Base-by-base conservation (phyloP, 2,329 filamentous ascomycete genomes). In the Xylaria sp. region DNA sequence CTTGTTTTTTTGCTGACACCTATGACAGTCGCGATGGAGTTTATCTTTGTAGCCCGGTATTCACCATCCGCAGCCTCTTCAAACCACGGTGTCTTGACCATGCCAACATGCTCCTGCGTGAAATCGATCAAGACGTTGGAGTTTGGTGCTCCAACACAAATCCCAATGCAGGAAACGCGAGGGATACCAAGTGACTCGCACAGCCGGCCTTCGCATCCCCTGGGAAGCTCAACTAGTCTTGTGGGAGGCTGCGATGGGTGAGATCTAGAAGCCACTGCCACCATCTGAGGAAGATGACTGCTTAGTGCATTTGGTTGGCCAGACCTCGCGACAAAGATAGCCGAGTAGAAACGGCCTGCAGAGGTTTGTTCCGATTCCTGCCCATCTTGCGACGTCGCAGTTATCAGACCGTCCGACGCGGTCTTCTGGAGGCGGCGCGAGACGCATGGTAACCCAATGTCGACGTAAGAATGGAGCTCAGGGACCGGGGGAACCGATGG, bases 391-490 rank as follows among this genome's bases (percentile, higher is more conserved):
- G 21, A 51, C 17, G 47, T n/a, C 28, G 37, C 33, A n/a, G 21
- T 35, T 19, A 25, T 21, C 5, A 51, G 54, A 21, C 40, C 49
- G 33, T 54, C 55, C n/a, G 66, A 65, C 14, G 80, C 76, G 28
- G 77, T 69, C 19, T 75, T 72, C 63, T 88, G 82, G 2, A 93
- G 80, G 51, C 79, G 80, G 17, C 86, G 83, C 4, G 86, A 88
- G 60, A 92, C 87, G 60, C 78, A 82, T 68, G 87, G 85, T 46
- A 92, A 78, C 2, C 91, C 90, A 50, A 91, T 77, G 51, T 91
- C 84, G 40, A 92, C 73, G 64, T 83, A 82, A 3, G 77, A 76
- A n/a, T 77, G 75, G 8, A 92, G 76, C 50, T 84, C 84, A 3
- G 87, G 87, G 49, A 63, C 66, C 46, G 78, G 80, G 21, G 76